Evolutionary conservation across 2,329 filamentous ascomycete genomes (phyloP), one percentile per base, ranked within the genome.

Genomic region (Proliferodiscus dingleyae): DNA sequence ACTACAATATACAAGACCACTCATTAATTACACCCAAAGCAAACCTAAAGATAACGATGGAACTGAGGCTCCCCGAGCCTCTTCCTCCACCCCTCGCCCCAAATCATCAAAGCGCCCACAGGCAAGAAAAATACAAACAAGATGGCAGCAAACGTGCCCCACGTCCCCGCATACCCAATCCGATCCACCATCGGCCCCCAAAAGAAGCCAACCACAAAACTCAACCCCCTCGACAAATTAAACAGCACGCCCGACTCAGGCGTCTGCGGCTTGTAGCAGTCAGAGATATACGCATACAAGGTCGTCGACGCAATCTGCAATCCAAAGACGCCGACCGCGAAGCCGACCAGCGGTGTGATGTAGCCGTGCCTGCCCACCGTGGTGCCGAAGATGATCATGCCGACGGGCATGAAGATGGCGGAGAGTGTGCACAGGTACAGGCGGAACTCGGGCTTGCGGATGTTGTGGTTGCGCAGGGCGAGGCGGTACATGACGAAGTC

Each of bases 371-470:
- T 53, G 2, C 54, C 58, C 1, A 61, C 53, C 3, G 52, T 55
- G n/a, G 45, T 48, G 3, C 59, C 59, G 37, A 61, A 61, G 23
- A 61, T 53, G n/a, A 60, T 54, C 22, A 61, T 39, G 9, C 59
- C 59, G 9, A 42, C 32, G 0, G 59, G 58, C 57, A 61, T 61
- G 45, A 60, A 61, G 4, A 61, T 21, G 1, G 53, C 58, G 0
- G 51, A 53, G 11, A 61, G 48, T 2, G 49, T 49, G 15, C 45
- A 56, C 13, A 61, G 55, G 42, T 61, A 61, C 9, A 61, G 49
- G 29, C 59, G 39, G 38, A 53, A 53, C 39, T 61, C 59, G 2
- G 59, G 58, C 22, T 56, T 60, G n/a, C 59, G 52, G n/a, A 56
- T 30, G 19, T 51, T 37, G 3, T 46, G 39, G 36, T 57, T 46